phyloP scores from a whole-genome alignment of 176 grass and related monocot genomes.

The Otatea glauca region DNA sequence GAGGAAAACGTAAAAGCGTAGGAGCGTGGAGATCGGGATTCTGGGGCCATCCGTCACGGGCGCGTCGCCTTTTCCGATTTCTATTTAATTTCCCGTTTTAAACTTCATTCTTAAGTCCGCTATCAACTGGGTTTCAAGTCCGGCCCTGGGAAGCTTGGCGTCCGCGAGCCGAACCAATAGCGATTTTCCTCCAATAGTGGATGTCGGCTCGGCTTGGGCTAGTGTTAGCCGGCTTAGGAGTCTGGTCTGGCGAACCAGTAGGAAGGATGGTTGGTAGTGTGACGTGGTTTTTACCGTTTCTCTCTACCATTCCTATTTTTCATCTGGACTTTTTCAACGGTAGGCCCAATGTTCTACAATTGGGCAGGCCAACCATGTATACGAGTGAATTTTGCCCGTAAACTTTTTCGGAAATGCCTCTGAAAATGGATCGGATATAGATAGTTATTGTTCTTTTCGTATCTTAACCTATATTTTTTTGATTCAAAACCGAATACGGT shows the following conservation, averaged over 20 bases:
- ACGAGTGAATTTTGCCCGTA: neutral
- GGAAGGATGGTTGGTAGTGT: neutral
- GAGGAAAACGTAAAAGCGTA: neutral
- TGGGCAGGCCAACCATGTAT: neutral
- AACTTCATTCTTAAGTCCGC: conserved; percentile 56
- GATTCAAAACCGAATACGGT: too few relatives aligned
- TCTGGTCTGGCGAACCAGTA: neutral
- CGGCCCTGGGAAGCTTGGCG: conserved; percentile 28
- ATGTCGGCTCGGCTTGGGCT: neutral
- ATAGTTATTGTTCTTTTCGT: too few relatives aligned
- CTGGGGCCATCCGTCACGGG: conserved; percentile 68
- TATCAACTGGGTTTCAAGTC: conserved; percentile 60
- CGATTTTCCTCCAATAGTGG: neutral
- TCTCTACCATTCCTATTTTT: neutral
- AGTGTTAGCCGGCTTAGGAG: neutral
- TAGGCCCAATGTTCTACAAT: neutral
- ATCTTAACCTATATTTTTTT: too few relatives aligned
- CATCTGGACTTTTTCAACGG: neutral
- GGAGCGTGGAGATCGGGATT: conserved; percentile 52
- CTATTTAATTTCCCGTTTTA: conserved; percentile 39
- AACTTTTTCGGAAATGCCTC: neutral
- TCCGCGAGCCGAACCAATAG: conserved; percentile 48
- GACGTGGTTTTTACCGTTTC: neutral
- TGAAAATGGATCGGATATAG: too few relatives aligned
- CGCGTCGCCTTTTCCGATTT: conserved; percentile 34